phyloP scores from a whole-genome alignment of 257 asterid genomes.

The Primulina tabacum region DNA sequence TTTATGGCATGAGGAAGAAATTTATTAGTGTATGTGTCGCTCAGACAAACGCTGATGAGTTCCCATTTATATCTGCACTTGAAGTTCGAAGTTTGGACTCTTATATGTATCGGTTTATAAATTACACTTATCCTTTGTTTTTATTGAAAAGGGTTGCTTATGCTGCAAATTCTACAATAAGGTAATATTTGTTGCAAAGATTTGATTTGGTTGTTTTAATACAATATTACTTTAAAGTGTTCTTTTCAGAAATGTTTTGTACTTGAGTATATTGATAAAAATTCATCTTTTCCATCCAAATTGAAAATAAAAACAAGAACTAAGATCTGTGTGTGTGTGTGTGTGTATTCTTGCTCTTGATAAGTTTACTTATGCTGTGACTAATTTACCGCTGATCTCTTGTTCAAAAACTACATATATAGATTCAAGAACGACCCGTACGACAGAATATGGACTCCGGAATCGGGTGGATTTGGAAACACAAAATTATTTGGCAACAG shows the following conservation, averaged over 20 bases:
- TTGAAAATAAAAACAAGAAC: too few species aligned
- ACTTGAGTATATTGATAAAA: too few species aligned
- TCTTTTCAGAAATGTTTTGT: too few species aligned
- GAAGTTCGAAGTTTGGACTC: constrained; percentile 55
- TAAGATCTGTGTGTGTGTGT: too few species aligned
- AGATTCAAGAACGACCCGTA: constrained; percentile 32
- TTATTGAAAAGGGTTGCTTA: constrained; percentile 43
- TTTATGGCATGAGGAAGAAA: constrained; percentile 35
- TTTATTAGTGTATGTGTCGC: constrained; percentile 54
- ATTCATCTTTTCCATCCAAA: too few species aligned
- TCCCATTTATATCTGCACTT: constrained; percentile 60
- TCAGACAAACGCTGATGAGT: constrained; percentile 38
- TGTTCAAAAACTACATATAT: too few species aligned
- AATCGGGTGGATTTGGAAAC: constrained; percentile 16
- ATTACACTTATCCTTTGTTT: constrained; percentile 31
- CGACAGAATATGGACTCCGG: constrained; percentile 60
- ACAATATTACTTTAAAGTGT: too few species aligned
- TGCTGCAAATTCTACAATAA: constrained; percentile 49
- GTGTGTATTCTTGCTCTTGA: too few species aligned
- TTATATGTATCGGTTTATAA: constrained; percentile 35
- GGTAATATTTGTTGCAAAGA: constrained; percentile 25
- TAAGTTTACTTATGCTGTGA: too few species aligned
- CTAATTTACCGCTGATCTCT: too few species aligned
- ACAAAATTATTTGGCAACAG: constrained; percentile 12
- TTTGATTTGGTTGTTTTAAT: too few species aligned